phyloP scores from a whole-genome alignment of 2,329 filamentous ascomycete species.

The Aspergillus aculeatinus region DNA sequence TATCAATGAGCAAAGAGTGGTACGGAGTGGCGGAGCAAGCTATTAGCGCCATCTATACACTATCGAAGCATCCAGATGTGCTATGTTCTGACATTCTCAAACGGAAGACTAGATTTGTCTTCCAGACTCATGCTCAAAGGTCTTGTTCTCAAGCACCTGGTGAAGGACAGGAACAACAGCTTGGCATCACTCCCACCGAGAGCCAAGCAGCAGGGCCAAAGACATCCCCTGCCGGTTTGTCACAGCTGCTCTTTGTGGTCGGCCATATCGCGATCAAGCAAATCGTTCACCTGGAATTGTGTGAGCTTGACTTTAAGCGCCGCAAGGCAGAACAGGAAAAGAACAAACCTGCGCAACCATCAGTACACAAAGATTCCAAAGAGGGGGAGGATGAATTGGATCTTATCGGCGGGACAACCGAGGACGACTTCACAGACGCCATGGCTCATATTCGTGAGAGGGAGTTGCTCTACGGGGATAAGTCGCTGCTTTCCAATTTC shows the following conservation, averaged over 20 bases:
- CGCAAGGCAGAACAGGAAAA: conserved; percentile 65
- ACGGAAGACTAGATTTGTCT: conserved; percentile 82
- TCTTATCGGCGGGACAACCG: conserved; percentile 92
- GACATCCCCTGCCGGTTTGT: conserved; percentile 69
- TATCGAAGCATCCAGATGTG: conserved; percentile 91
- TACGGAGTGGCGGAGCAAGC: conserved; percentile 93
- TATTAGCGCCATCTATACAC: conserved; percentile 88
- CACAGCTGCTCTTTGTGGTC: conserved; percentile 90
- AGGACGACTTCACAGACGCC: conserved; percentile 87
- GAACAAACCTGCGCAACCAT: conserved; percentile 46
- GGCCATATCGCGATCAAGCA: conserved; percentile 98
- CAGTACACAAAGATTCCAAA: conserved; percentile 52
- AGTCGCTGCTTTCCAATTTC: conserved; percentile 83
- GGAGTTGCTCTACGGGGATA: conserved; percentile 77
- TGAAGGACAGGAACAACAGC: conserved; percentile 35
- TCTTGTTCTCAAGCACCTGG: conserved; percentile 27
- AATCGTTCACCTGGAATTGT: conserved; percentile 96
- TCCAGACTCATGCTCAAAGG: conserved; percentile 48
- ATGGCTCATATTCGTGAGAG: conserved; percentile 82
- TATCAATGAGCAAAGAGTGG: conserved; percentile 92
- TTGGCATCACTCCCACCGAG: conserved; percentile 35
- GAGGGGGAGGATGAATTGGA: conserved; percentile 85
- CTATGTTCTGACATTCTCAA: conserved; percentile 89
- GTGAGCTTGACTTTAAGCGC: conserved; percentile 95
- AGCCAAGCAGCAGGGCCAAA: conserved; percentile 56